These are phyloP conservation scores for Apiospora arundinis DNA, from an alignment of 2,329 filamentous ascomycete genomes.

Conservation along the genomic window DNA sequence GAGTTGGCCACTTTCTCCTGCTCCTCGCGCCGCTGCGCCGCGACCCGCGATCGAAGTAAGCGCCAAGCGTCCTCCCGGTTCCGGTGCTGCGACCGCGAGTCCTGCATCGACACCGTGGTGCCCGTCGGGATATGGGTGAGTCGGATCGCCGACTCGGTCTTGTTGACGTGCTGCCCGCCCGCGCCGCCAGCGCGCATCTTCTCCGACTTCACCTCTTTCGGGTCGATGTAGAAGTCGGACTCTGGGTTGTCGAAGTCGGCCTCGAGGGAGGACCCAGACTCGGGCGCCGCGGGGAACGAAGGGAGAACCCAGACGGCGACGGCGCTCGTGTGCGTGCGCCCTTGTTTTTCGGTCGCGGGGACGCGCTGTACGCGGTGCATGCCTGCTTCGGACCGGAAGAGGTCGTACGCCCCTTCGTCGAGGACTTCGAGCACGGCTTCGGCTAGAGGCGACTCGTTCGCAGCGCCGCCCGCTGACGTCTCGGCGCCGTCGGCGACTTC, in stretches of 20 bases:
- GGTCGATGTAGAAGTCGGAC: slow-evolving; percentile 90
- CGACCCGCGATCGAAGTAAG: slow-evolving; percentile 80
- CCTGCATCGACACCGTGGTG: slow-evolving; percentile 89
- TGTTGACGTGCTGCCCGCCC: slow-evolving; percentile 97
- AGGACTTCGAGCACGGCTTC: slow-evolving; percentile 90
- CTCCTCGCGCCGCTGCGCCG: slow-evolving; percentile 79
- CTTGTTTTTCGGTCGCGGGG: slow-evolving; percentile 88
- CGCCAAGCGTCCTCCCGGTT: slow-evolving; percentile 91
- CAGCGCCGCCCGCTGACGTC: slow-evolving; percentile 57
- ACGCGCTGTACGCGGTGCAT: slow-evolving; percentile 96
- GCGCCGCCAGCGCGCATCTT: slow-evolving; percentile 92
- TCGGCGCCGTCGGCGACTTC: slow-evolving; percentile 71
- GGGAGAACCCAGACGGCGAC: slow-evolving; percentile 93
- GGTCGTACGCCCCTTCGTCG: slow-evolving; percentile 77
- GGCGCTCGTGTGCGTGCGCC: slow-evolving; percentile 91
- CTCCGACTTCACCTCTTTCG: slow-evolving; percentile 81
- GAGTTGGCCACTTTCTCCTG: slow-evolving; percentile 80
- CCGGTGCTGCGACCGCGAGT: slow-evolving; percentile 85
- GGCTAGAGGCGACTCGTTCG: slow-evolving; percentile 71
- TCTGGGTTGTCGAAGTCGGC: slow-evolving; percentile 79
- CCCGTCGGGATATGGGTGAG: slow-evolving; percentile 90
- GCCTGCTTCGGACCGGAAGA: slow-evolving; percentile 85
- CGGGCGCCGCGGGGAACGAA: slow-evolving; percentile 69
- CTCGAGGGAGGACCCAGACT: slow-evolving; percentile 52
- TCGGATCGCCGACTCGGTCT: slow-evolving; percentile 93